phyloP scores from a whole-genome alignment of 495 filamentous ascomycete genomes.

The Lasiosphaeria miniovina region DNA sequence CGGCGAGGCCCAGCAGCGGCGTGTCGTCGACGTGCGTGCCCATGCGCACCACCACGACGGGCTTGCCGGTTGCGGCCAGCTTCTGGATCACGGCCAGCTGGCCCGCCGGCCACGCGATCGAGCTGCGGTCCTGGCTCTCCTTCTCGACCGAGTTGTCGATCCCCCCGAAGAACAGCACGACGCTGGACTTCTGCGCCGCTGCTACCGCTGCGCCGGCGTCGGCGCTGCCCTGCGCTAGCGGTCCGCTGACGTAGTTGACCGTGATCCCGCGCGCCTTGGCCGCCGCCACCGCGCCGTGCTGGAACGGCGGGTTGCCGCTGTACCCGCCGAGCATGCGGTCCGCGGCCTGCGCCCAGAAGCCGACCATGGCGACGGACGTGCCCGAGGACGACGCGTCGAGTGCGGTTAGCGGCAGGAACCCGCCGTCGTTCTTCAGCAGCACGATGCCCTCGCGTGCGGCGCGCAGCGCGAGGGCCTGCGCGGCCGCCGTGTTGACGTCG shows the following conservation, averaged over 20 bases:
- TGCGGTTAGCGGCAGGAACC: conserved; percentile 15
- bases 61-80: conserved; percentile 34
- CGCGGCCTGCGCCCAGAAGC: conserved; percentile 38
- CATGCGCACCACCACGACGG: conserved; percentile 38
- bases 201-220: conserved; percentile 50
- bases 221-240: conserved; percentile 41
- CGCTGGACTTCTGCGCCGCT: conserved; percentile 35
- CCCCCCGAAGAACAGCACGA: conserved; percentile 42
- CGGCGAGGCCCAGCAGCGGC: conserved; percentile 44
- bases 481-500: conserved; percentile 24
- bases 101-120: conserved; percentile 39
- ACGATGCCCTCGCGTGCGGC: conserved; percentile 35
- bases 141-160: conserved; percentile 37
- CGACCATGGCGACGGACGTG: conserved; percentile 38
- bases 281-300: conserved; percentile 34
- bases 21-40: conserved; percentile 57
- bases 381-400: conserved; percentile 10
- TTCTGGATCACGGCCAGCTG: conserved; percentile 39
- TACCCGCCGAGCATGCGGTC: conserved; percentile 41
- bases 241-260: conserved; percentile 23
- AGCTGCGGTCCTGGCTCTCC: conserved; percentile 38
- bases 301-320: conserved; percentile 35
- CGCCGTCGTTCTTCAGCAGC: conserved; percentile 41
- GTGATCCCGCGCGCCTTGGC: conserved; percentile 29
- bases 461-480: conserved; percentile 35